Evolutionary conservation across 768 basidiomycete species (phyloP).

Genomic region (Tulasnella sp.): DNA sequence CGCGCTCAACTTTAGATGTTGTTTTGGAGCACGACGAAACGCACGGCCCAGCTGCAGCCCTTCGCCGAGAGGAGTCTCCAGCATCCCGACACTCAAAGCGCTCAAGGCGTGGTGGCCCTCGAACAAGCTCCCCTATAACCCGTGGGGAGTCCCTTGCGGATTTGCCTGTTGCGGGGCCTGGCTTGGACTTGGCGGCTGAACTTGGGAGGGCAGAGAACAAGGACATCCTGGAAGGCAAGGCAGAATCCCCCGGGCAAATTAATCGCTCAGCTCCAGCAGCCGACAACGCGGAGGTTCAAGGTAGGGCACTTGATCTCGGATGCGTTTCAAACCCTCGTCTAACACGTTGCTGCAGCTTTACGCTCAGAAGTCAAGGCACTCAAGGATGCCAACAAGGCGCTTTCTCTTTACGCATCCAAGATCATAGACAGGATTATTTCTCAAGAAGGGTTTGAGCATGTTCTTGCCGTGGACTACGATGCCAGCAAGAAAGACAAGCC

Average conservation of each 20-base stretch:
- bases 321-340: constrained; percentile 34
- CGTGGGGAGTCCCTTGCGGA: constrained; percentile 79
- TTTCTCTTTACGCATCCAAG: constrained; percentile 93
- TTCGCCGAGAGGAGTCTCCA: constrained; percentile 33
- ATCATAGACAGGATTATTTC: constrained; percentile 96
- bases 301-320: background rate
- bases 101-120: constrained; percentile 52
- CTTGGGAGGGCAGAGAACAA: constrained; percentile 89
- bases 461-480: constrained; percentile 91
- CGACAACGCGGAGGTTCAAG: constrained; percentile 15
- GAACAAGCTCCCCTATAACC: constrained; percentile 37
- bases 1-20: constrained; percentile 24
- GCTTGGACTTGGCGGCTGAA: constrained; percentile 85
- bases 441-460: constrained; percentile 95
- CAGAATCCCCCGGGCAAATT: constrained; percentile 31
- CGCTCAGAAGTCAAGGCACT: constrained; percentile 84
- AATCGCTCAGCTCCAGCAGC: constrained; percentile 5
- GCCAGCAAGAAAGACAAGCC: constrained; percentile 37
- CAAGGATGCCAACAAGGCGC: constrained; percentile 92
- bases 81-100: constrained; percentile 44
- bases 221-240: constrained; percentile 57
- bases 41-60: background rate
- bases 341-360: constrained; percentile 48
- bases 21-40: constrained; percentile 25
- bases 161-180: constrained; percentile 82